Base-by-base conservation (phyloP, 768 basidiomycete genomes). In the Tylopilus felleus region DNA sequence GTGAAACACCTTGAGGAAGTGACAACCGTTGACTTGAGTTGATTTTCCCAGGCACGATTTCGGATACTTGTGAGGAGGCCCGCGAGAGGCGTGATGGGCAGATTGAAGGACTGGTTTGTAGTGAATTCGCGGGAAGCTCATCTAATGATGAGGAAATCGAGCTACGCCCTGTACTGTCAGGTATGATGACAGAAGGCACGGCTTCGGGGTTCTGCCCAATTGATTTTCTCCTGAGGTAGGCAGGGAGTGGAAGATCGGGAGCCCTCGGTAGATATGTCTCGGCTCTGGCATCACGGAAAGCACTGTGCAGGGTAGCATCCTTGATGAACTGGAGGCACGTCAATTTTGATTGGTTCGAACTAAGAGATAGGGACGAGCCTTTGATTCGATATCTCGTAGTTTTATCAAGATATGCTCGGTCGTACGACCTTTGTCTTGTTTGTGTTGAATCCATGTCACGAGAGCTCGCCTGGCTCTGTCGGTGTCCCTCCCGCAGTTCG, bases 221-320 rank as follows among this genome's bases (percentile, higher is more conserved):
- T 9, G 58, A 55, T n/a, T 8, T 23, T 31, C 42, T 59, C 29
- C 5, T 41, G 16, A 55, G 1, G 9, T 22, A 49, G 9, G 39
- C 8, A 23, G 65, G 69, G n/a, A 62, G 66, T 0, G 66, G 69
- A 13, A 70, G 51, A 49, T 63, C 61, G 0, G 51, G 63, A 2
- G 71, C 49, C 19, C 61, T 61, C 7, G 69, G 69, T 3, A 70
- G 56, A 36, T 13, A 63, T 0, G 69, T 70, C 39, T 53, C 48
- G 27, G 69, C 69, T 53, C 69, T 68, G 14, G 69, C 69, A 40
- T 72, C 66, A 22, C 70, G 69, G 23, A 70, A 70, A n/a, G 71
- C 69, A 28, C 40, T 33, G 38, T 70, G 69, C 0, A 70, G 43
- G 38, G 59, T 58, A 5, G n/a, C 19, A 47, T 70, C 69, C 47